These are phyloP conservation scores for Apiospora koreana DNA, from an alignment of 2,329 filamentous ascomycete species.

Conservation along the genomic window DNA sequence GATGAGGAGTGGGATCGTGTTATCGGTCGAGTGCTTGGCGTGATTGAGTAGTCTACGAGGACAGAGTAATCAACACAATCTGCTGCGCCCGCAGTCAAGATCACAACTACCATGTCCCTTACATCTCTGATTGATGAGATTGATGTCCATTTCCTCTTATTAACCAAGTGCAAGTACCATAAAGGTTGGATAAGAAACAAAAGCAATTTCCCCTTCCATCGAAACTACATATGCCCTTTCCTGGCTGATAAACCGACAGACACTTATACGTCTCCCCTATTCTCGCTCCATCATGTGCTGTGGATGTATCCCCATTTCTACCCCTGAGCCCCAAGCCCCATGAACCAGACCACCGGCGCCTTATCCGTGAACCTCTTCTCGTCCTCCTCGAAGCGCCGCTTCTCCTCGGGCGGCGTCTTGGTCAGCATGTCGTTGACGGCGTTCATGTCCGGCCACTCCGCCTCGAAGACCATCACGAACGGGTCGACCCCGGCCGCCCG, in stretches of 20 bases:
- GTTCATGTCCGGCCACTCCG: conserved; percentile 21
- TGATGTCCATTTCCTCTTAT: too few relatives aligned
- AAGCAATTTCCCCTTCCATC: too few relatives aligned
- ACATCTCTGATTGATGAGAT: not conserved
- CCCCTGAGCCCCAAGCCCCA: conserved; percentile 15
- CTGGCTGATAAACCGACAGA: too few relatives aligned
- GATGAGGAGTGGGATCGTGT: conserved; percentile 90
- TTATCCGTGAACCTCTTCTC: conserved; percentile 22
- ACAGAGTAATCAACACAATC: too few relatives aligned
- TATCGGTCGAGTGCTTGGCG: conserved; percentile 69
- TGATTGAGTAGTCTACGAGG: conserved; percentile 28
- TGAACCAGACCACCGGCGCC: conserved; percentile 22
- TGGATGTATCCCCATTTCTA: conserved; percentile 21
- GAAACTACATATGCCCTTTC: too few relatives aligned
- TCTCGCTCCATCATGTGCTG: too few relatives aligned
- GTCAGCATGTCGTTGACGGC: conserved; percentile 16
- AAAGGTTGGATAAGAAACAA: too few relatives aligned
- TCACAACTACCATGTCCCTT: too few relatives aligned
- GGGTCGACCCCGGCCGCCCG: conserved; percentile 12
- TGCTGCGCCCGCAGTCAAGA: not conserved
- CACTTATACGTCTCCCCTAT: too few relatives aligned
- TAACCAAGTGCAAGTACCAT: too few relatives aligned
- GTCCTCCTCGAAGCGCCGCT: conserved; percentile 17
- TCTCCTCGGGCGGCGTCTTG: conserved; percentile 16
- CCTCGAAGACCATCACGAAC: conserved; percentile 18